A percentile compares a stretch with the other conserved stretches of the same genome.
These are phyloP conservation scores for Carnegiea gigantea DNA, from an alignment of 179 eudicot species.

Conservation along the genomic window DNA sequence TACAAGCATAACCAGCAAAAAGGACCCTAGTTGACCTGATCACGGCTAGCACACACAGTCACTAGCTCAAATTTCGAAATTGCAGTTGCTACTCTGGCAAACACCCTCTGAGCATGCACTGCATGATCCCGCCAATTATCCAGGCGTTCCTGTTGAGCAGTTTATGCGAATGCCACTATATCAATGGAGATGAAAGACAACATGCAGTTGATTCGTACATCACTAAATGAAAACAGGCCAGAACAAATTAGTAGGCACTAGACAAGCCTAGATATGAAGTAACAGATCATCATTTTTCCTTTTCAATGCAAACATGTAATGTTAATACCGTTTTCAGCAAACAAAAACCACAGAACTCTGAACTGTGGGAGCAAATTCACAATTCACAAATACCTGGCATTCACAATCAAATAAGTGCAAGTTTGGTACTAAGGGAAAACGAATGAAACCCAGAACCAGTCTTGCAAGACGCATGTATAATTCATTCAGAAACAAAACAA, in stretches of 20 bases:
- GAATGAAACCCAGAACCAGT: constrained; percentile 10
- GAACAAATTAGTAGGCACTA: not conserved
- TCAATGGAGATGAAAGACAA: not conserved
- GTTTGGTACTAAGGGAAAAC: not conserved
- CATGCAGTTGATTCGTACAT: not conserved
- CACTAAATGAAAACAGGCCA: not conserved
- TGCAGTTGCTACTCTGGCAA: constrained; percentile 70
- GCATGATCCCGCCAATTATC: constrained; percentile 89
- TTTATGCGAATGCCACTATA: not conserved
- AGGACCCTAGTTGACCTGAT: constrained; percentile 52
- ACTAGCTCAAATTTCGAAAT: constrained; percentile 88
- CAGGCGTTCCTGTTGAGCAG: constrained; percentile 60
- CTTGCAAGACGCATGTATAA: not conserved
- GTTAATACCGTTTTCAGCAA: no score
- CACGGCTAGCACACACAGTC: constrained; percentile 81
- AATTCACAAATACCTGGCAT: not conserved
- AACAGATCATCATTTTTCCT: not conserved
- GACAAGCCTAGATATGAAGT: not conserved
- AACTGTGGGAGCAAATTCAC: no score
- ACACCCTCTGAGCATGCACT: constrained; percentile 60
- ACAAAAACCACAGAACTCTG: no score
- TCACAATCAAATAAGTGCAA: not conserved
- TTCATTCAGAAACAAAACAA: not conserved
- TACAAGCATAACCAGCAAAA: not conserved
- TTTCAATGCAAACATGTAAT: no score